Base-by-base conservation (phyloP, 2,329 filamentous ascomycete genomes). In the Magnaporthiopsis rhizophila region DNA sequence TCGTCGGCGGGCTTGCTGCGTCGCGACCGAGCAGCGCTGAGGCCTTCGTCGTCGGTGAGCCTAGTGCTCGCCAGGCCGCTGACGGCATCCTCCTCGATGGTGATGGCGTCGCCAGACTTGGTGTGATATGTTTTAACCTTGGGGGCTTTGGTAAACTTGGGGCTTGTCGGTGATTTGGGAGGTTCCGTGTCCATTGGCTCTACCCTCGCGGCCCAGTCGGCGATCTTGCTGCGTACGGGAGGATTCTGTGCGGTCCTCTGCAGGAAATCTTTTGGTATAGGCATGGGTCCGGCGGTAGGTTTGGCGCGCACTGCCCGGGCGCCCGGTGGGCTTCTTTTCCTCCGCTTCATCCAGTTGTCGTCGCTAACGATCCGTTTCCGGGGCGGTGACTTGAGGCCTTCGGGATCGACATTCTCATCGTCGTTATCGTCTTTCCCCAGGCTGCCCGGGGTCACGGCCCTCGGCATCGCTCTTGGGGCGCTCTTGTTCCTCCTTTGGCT, bases 361-460 rank as follows among this genome's bases (percentile, higher is more conserved):
- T 98, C 94, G 74, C 93, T 97, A 66, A 97, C 86, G 64, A 98
- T 91, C 67, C 93, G 86, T 81, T 96, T 97, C 77, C 91, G 92
- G 21, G 94, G 94, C 59, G 91, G 86, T 62, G 81, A 75, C 63
- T 86, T 72, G 76, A 81, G 69, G 76, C 79, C 72, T 58, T 72
- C 68, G 63, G 72, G 66, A 61, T 76, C 74, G 38, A 64, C 34
- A 45, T 66, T 64, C 28, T 71, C 67, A 59, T 70, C 68, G 21
- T 71, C 67, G 26, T 68, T 60, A 8, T 64, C 60, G 9, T 34
- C 59, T 28, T 65, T 64, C 45, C 56, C 64, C 15, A 61, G 66
- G 45, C 69, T 71, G 61, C 15, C 12, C 34, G 53, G 28, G 8
- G 24, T 26, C 24, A 45, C 32, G 30, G 24, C n/a, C 8, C 26